These are phyloP conservation scores for Metschnikowia aberdeeniae DNA, from an alignment of 805 yeast genomes.

Conservation along the genomic window DNA sequence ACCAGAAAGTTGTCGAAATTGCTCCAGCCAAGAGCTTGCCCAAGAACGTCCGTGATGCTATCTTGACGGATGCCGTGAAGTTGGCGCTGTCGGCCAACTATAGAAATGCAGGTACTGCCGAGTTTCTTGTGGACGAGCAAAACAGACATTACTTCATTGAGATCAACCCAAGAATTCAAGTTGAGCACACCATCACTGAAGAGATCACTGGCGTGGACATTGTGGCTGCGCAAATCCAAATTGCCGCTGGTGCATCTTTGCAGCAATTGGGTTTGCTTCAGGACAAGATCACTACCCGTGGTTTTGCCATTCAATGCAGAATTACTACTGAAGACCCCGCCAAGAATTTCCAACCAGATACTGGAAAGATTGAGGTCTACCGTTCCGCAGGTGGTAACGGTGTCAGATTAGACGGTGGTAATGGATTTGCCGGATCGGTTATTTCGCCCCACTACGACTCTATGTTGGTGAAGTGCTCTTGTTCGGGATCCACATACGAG, in stretches of 20 bases:
- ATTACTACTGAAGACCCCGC: conserved; percentile 98
- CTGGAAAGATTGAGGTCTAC: conserved; percentile 96
- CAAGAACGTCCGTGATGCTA: conserved; percentile 78
- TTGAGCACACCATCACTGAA: conserved; percentile 97
- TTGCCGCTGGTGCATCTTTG: conserved; percentile 96
- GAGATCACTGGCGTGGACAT: conserved; percentile 97
- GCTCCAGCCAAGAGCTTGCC: conserved; percentile 96
- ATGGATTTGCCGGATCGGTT: conserved; percentile 94
- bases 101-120: conserved; percentile 98
- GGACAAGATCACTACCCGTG: conserved; percentile 92
- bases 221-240: conserved; percentile 97
- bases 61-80: conserved; percentile 89
- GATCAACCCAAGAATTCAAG: conserved; percentile 97
- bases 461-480: conserved; percentile 95
- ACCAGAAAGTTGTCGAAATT: conserved; percentile 96
- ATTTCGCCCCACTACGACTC: conserved; percentile 98
- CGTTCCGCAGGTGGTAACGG: conserved; percentile 99
- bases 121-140: conserved; percentile 87
- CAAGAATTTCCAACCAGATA: conserved; percentile 96
- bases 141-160: conserved; percentile 97
- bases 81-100: conserved; percentile 86
- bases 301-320: conserved; percentile 98
- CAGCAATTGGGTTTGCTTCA: conserved; percentile 89
- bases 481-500: conserved; percentile 96
- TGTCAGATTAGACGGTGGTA: conserved; percentile 97